phyloP scores from a whole-genome alignment of 108 stramenopile genomes.

The Poteriospumella lacustris region DNA sequence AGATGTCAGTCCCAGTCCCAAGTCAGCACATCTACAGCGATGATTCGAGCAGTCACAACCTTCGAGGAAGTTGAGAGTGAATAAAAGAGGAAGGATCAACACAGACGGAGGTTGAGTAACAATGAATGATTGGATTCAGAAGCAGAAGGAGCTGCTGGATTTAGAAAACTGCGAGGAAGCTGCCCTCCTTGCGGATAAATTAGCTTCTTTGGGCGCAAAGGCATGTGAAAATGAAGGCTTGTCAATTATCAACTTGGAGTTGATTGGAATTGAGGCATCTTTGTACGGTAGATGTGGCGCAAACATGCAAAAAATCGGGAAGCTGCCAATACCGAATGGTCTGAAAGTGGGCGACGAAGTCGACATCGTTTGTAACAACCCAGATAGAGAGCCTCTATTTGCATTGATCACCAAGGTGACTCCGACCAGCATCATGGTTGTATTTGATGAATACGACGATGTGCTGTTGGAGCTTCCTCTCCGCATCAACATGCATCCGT shows the following conservation, averaged over 20 bases:
- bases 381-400: no score
- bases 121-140: neutral
- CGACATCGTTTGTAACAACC: no score
- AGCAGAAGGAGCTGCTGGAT: neutral
- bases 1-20: no score
- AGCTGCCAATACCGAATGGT: neutral
- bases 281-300: neutral
- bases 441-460: neutral
- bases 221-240: neutral
- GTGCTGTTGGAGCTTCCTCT: neutral
- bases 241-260: neutral
- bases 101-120: no score
- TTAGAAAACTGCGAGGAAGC: neutral
- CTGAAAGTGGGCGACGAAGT: neutral
- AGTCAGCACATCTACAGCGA: no score
- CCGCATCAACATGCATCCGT: neutral
- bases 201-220: neutral
- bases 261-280: neutral
- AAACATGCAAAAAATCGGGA: neutral
- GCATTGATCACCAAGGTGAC: neutral
- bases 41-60: no score
- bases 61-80: no score
- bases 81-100: no score
- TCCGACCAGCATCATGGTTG: neutral
- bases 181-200: neutral